Conservation (phyloP, 257 asterid genomes). For the Knoxia roxburghii region DNA sequence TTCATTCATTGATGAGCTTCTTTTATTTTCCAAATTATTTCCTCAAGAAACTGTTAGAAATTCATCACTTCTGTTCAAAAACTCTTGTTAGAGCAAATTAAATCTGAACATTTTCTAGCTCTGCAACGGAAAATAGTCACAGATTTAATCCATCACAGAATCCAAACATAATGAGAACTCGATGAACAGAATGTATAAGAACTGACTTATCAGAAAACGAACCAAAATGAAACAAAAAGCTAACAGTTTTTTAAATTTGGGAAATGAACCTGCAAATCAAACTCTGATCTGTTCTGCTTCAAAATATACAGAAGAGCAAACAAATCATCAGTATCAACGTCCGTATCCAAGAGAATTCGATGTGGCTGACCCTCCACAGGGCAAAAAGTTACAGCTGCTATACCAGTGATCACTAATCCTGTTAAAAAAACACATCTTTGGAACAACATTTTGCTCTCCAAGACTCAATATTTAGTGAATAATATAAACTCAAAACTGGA, state of each 20-base stretch:
- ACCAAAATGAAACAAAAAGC: no score
- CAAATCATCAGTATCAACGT: conserved; percentile 77
- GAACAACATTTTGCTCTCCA: conserved; percentile 23
- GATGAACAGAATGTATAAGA: no score
- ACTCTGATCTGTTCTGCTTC: conserved; percentile 60
- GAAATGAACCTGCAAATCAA: conserved; percentile 62
- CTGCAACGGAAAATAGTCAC: neutral
- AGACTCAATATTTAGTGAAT: no score
- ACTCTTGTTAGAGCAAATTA: neutral
- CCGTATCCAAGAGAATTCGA: conserved; percentile 74
- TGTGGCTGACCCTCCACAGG: conserved; percentile 35
- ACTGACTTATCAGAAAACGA: no score
- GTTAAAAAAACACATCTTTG: conserved; percentile 1
- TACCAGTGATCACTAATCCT: conserved; percentile 8
- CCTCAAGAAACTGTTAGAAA: neutral
- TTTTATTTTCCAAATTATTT: no score
- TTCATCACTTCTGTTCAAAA: neutral
- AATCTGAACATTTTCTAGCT: neutral
- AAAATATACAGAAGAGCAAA: conserved; percentile 70
- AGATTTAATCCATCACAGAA: neutral
- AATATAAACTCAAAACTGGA: no score
- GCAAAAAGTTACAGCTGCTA: neutral
- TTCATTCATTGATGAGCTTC: neutral
- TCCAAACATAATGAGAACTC: no score
- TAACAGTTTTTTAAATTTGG: no score